phyloP scores from a whole-genome alignment of 2,329 filamentous ascomycete species.

The Huntiella abstrusa region DNA sequence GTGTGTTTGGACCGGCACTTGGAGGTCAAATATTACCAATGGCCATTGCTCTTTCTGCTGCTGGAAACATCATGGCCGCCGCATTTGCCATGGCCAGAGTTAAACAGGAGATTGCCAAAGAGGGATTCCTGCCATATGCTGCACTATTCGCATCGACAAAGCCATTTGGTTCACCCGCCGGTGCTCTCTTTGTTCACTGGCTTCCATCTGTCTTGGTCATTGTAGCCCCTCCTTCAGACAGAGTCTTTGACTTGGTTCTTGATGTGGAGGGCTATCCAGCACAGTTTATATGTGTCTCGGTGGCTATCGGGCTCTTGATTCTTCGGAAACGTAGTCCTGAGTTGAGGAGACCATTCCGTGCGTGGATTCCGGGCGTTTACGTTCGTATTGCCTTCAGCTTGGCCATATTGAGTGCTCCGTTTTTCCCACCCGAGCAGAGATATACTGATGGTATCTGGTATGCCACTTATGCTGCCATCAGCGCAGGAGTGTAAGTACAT shows the following conservation, averaged over 20 bases:
- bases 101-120: conserved; percentile 54
- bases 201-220: conserved; percentile 51
- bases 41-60: conserved; percentile 46
- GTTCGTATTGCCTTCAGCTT: conserved; percentile 34
- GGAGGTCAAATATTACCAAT: conserved; percentile 41
- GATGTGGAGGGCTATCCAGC: conserved; percentile 53
- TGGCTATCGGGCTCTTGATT: conserved; percentile 38
- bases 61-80: conserved; percentile 56
- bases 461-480: conserved; percentile 34
- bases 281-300: conserved; percentile 39
- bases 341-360: conserved; percentile 43
- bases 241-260: conserved; percentile 54
- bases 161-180: conserved; percentile 48
- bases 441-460: conserved; percentile 29
- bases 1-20: conserved; percentile 38
- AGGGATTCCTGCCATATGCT: conserved; percentile 50
- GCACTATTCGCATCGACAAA: conserved; percentile 40
- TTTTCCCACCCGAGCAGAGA: conserved; percentile 37
- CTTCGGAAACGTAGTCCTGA: conserved; percentile 41
- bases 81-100: conserved; percentile 49
- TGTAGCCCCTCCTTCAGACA: conserved; percentile 39
- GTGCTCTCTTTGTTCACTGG: conserved; percentile 49
- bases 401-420: conserved; percentile 38
- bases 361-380: conserved; percentile 40
- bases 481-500: conserved; percentile 30